Evolutionary conservation across 805 yeast species (phyloP).

Genomic region (Zygosaccharomyces lentus): DNA sequence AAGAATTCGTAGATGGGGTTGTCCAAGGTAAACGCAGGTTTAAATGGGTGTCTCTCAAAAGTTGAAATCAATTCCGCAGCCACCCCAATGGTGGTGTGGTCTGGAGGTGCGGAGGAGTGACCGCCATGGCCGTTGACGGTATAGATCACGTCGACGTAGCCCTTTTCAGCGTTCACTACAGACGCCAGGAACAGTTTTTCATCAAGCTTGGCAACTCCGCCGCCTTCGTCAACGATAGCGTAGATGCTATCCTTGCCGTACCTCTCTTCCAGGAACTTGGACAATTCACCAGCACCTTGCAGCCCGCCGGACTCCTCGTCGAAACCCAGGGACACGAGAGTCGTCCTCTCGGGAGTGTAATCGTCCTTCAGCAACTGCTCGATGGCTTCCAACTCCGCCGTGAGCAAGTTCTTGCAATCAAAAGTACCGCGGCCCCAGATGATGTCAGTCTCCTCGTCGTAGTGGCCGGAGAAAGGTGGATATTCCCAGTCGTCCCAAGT

Average conservation of each 20-base stretch:
- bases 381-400: constrained; percentile 63
- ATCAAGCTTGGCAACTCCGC: constrained; percentile 38
- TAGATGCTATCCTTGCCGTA: constrained; percentile 60
- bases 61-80: constrained; percentile 51
- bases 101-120: constrained; percentile 77
- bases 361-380: constrained; percentile 49
- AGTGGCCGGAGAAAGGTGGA: constrained; percentile 64
- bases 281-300: constrained; percentile 53
- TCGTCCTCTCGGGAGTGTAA: constrained; percentile 57
- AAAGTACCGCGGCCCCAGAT: constrained; percentile 76
- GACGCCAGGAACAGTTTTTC: constrained; percentile 44
- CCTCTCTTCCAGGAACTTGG: constrained; percentile 43
- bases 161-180: constrained; percentile 60
- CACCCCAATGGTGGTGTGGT: constrained; percentile 76
- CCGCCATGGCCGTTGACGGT: constrained; percentile 65
- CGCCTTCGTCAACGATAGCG: constrained; percentile 71
- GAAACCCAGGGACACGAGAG: constrained; percentile 65
- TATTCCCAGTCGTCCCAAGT: constrained; percentile 58
- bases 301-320: constrained; percentile 74
- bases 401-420: constrained; percentile 69
- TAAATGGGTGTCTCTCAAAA: constrained; percentile 47
- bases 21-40: constrained; percentile 40
- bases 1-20: constrained; percentile 59
- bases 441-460: constrained; percentile 50
- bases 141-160: constrained; percentile 50